A percentile compares a stretch with the other conserved stretches of the same genome.
Conservation (phyloP, 495 filamentous ascomycete species). For the Xylaria longipes region DNA sequence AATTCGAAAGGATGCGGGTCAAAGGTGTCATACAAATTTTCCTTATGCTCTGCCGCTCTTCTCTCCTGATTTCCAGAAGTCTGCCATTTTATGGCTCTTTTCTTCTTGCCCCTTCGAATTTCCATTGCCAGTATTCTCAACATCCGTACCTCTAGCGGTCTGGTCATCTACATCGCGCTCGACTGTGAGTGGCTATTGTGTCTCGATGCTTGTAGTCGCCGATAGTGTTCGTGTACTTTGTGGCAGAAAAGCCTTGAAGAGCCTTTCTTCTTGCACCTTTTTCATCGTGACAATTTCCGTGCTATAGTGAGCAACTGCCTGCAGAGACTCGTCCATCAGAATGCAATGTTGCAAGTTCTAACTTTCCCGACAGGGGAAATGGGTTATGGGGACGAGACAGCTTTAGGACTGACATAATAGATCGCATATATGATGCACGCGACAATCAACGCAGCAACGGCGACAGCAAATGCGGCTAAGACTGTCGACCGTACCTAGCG, state of each 20-base stretch:
- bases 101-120: background rate
- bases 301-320: background rate
- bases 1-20: background rate
- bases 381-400: background rate
- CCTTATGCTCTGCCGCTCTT: background rate
- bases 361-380: no score
- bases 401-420: constrained; percentile 3
- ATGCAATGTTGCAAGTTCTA: background rate
- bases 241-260: background rate
- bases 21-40: background rate
- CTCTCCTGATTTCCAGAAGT: background rate
- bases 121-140: background rate
- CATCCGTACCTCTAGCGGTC: background rate
- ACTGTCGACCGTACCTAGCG: constrained; percentile 22
- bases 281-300: background rate
- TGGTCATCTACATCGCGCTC: background rate
- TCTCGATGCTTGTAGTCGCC: background rate
- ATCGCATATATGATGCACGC: constrained; percentile 18
- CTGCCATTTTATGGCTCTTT: background rate
- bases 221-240: background rate
- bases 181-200: background rate
- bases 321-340: background rate
- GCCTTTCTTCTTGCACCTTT: background rate
- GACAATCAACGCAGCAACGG: background rate
- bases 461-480: background rate